Evolutionary conservation across 192 early-diverging fungal genomes (phyloP).

Genomic region (Piromyces finnis): DNA sequence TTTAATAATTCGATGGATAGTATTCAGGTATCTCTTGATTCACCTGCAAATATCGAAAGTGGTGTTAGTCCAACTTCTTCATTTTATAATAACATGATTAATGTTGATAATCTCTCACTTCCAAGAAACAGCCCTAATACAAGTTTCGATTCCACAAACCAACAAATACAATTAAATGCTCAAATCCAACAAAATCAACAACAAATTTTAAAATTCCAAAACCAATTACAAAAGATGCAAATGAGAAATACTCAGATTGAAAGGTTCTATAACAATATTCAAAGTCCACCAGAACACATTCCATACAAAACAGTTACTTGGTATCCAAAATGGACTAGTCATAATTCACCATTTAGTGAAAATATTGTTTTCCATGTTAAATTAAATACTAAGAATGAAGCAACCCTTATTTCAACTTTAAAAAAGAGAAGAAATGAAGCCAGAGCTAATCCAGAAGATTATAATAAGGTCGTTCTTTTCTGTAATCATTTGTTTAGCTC

Average conservation of each 20-base stretch:
- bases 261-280: not conserved
- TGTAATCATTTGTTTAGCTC: not conserved
- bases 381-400: not conserved
- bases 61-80: not conserved
- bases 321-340: not conserved
- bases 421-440: not conserved
- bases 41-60: not conserved
- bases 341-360: not conserved
- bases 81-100: not conserved
- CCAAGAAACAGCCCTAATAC: not conserved
- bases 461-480: not conserved
- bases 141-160: not conserved
- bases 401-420: not conserved
- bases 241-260: not conserved
- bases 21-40: not conserved
- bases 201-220: not conserved
- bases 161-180: not conserved
- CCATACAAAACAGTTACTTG: not conserved
- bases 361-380: not conserved
- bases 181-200: not conserved
- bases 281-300: not conserved
- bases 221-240: not conserved
- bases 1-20: not conserved
- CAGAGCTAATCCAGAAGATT: not conserved
- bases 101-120: not conserved